phyloP scores from a whole-genome alignment of 768 basidiomycete species.

The Trichaptum fuscoviolaceum region DNA sequence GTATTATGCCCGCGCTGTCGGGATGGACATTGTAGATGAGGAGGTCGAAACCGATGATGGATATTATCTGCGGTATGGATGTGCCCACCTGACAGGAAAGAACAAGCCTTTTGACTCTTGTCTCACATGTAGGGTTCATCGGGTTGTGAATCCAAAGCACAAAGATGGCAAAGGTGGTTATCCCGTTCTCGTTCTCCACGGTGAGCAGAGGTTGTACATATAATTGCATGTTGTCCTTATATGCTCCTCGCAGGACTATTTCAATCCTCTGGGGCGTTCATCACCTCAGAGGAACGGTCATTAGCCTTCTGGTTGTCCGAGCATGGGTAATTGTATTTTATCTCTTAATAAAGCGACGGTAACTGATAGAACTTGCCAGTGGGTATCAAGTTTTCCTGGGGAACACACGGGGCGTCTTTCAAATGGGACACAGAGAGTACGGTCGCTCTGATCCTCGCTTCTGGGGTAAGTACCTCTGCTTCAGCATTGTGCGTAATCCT shows the following conservation, averaged over 20 bases:
- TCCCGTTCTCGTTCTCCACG: slow-evolving; percentile 41
- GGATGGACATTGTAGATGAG: slow-evolving; percentile 39
- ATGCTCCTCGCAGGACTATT: slow-evolving; percentile 29
- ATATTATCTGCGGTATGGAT: slow-evolving; percentile 30
- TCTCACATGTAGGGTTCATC: slow-evolving; percentile 22
- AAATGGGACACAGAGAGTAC: slow-evolving; percentile 39
- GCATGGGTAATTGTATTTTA: slow-evolving; percentile 22
- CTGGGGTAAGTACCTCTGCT: slow-evolving; percentile 30
- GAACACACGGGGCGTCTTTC: slow-evolving; percentile 41
- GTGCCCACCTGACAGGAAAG: background rate
- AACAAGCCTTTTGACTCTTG: background rate
- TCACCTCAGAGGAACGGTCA: slow-evolving; percentile 43
- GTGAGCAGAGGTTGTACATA: background rate
- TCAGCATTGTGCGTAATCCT: background rate
- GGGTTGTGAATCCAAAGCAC: slow-evolving; percentile 29
- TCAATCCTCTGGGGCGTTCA: slow-evolving; percentile 41
- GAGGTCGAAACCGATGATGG: slow-evolving; percentile 43
- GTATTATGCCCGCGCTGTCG: slow-evolving; percentile 38
- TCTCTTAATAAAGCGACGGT: background rate
- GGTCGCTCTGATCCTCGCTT: slow-evolving; percentile 37
- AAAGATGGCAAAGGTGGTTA: slow-evolving; percentile 31
- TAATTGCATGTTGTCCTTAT: background rate
- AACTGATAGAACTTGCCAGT: slow-evolving; percentile 6
- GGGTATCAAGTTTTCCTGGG: slow-evolving; percentile 38
- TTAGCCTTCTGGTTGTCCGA: slow-evolving; percentile 46